Conservation (phyloP, 2,329 filamentous ascomycete genomes). For the Cercospora brassicicola region DNA sequence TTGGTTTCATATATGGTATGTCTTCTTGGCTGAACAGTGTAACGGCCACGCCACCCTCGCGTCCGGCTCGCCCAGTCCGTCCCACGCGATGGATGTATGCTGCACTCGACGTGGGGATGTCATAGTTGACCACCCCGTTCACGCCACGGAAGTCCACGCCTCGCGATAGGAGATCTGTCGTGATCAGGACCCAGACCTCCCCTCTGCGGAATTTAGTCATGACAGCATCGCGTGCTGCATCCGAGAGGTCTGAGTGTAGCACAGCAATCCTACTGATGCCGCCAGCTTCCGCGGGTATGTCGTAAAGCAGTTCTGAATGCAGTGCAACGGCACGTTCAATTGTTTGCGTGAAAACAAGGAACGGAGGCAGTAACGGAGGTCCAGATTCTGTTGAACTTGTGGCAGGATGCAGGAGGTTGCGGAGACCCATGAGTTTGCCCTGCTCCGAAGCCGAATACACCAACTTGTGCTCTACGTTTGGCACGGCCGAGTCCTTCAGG, state of each 20-base stretch:
- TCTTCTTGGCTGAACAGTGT: constrained; percentile 97
- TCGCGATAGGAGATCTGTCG: constrained; percentile 86
- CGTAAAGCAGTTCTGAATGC: constrained; percentile 86
- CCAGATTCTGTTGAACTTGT: constrained; percentile 57
- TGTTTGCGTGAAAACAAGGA: constrained; percentile 94
- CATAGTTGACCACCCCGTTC: constrained; percentile 96
- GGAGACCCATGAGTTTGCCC: constrained; percentile 87
- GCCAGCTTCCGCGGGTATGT: constrained; percentile 85
- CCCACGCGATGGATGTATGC: constrained; percentile 92
- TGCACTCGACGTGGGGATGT: constrained; percentile 87
- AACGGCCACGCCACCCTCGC: constrained; percentile 83
- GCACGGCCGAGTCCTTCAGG: constrained; percentile 90
- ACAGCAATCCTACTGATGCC: constrained; percentile 83
- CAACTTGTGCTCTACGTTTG: constrained; percentile 85
- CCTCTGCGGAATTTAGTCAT: constrained; percentile 89
- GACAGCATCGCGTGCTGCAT: constrained; percentile 71
- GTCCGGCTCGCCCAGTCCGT: constrained; percentile 82
- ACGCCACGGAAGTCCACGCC: constrained; percentile 94
- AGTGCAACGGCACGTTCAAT: constrained; percentile 86
- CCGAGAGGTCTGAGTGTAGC: constrained; percentile 81
- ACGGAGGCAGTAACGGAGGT: constrained; percentile 72
- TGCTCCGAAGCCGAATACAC: constrained; percentile 89
- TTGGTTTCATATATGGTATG: constrained; percentile 81
- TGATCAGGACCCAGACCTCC: constrained; percentile 95
- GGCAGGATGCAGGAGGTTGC: constrained; percentile 81